Evolutionary conservation across 1,284 basidiomycete genomes (phyloP), one percentile per base, ranked within the genome.

Genomic region (Tylopilus orsonianus): DNA sequence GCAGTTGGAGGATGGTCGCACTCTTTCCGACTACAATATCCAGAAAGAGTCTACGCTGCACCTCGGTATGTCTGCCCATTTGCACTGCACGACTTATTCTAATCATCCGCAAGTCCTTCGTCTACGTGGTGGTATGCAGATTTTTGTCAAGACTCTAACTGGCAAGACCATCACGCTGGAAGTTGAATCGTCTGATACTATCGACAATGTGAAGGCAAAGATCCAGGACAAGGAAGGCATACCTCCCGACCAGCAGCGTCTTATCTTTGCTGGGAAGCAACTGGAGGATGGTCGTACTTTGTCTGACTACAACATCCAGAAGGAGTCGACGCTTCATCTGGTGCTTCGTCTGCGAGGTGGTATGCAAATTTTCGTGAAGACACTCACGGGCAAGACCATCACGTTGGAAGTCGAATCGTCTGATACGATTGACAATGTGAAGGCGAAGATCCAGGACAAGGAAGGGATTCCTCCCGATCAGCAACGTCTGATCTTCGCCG

Each of bases 141-240:
- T 89, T 80, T 61, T 87, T 60, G 84, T 87, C 20, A 87, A 87
- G 69, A 81, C 77, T 46, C 73, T 90, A 27, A 90, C 88, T 18
- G 87, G 87, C 48, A 90, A 93, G 76, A 92, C 89, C 3, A 92
- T 92, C 69, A 92, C 90, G 22, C 73, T 92, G 44, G 89, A 92
- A 68, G 90, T 94, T 27, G 90, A 94, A 71, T 91, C 90, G 1
- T 89, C 85, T 0, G n/a, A n/a, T n/a, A n/a, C n/a, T n/a, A n/a
- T n/a, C n/a, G n/a, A n/a, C n/a, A n/a, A n/a, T n/a, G n/a, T n/a
- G n/a, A n/a, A n/a, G n/a, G n/a, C n/a, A n/a, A n/a, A n/a, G n/a
- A n/a, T n/a, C n/a, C n/a, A n/a, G n/a, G n/a, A n/a, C n/a, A n/a
- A n/a, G n/a, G n/a, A n/a, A n/a, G n/a, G n/a, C n/a, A n/a, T n/a